Conservation (phyloP, 306 rosid species). For the Lithocarpus polystachyus region DNA sequence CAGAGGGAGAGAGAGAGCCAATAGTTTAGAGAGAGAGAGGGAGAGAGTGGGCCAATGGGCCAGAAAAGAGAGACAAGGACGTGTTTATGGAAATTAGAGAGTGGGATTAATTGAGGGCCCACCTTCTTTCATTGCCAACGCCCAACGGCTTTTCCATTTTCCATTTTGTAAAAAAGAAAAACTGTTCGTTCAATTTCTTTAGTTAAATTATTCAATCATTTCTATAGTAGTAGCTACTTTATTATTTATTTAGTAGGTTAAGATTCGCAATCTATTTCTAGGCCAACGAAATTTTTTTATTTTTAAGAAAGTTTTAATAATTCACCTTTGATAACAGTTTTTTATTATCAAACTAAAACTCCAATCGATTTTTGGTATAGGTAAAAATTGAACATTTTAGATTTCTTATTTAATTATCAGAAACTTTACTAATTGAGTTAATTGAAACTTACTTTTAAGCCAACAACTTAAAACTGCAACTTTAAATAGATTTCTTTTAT, state of each 20-base stretch:
- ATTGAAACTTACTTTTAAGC: accelerated
- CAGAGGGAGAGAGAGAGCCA: neutral
- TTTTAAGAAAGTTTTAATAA: no score
- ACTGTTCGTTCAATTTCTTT: no score
- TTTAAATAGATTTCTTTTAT: no score
- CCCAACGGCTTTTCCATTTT: no score
- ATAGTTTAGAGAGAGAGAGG: neutral
- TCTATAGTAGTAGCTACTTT: no score
- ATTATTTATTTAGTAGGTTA: no score
- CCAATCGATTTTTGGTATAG: accelerated
- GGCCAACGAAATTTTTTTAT: no score
- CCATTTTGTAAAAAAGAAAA: no score
- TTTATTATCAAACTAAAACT: no score
- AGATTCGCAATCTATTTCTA: no score
- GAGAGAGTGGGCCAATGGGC: slow-evolving; percentile 9
- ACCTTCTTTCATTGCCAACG: neutral
- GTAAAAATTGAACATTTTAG: accelerated
- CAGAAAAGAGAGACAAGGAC: neutral
- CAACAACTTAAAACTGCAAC: accelerated
- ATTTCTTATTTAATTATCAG: accelerated
- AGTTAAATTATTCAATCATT: no score
- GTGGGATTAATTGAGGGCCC: slow-evolving; percentile 2
- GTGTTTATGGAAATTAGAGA: neutral
- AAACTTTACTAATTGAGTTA: accelerated
- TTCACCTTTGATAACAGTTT: accelerated